phyloP scores from a whole-genome alignment of 2,329 filamentous ascomycete species.

The Fusarium coicis region DNA sequence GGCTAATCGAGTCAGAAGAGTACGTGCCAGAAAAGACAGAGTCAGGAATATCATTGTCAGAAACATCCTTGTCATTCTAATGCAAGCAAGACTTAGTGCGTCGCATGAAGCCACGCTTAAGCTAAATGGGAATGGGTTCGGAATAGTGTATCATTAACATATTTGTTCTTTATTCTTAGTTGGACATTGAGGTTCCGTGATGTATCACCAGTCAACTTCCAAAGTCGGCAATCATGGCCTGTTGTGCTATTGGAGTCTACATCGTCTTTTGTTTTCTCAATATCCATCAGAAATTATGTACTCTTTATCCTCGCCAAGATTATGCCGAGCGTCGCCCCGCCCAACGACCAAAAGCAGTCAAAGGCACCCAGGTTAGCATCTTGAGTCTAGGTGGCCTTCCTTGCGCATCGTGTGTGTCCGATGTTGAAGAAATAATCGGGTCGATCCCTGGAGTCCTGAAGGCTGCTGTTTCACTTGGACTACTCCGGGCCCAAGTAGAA shows the following conservation, averaged over 20 bases:
- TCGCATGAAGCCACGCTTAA: rapidly evolving
- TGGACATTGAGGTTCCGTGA: too few relatives aligned
- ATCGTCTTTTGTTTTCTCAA: neutral
- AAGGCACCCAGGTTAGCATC: neutral
- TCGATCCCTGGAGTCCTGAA: neutral
- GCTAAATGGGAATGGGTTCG: neutral
- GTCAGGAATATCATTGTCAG: neutral
- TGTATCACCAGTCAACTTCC: neutral
- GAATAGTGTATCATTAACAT: neutral
- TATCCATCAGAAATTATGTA: neutral
- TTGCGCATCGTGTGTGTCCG: neutral
- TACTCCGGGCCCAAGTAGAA: neutral
- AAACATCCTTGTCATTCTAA: neutral
- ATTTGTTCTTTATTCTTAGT: neutral
- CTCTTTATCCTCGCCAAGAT: neutral
- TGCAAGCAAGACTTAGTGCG: neutral
- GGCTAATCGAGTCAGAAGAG: neutral
- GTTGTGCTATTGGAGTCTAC: neutral
- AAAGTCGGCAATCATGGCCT: neutral
- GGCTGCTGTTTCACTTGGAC: neutral
- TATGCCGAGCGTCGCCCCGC: neutral
- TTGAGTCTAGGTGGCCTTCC: neutral
- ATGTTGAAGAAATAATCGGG: neutral
- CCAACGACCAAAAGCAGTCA: neutral
- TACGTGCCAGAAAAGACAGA: neutral